Evolutionary conservation across 2,329 filamentous ascomycete genomes (phyloP).

Genomic region (Teratosphaeria nubilosa): DNA sequence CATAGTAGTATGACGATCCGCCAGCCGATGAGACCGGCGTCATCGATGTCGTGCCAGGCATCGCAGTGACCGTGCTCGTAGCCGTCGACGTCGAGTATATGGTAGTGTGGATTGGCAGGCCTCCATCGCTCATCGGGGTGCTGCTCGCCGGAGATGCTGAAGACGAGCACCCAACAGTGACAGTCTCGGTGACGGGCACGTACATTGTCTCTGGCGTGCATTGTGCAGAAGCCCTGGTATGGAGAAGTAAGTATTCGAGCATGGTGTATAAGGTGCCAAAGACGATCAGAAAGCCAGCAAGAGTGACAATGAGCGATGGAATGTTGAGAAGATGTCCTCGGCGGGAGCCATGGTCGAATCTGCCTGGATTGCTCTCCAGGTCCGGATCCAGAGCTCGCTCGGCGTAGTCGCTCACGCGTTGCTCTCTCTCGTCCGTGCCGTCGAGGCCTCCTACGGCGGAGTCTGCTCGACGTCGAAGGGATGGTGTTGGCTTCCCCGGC

Average conservation of each 20-base stretch:
- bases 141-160: not conserved
- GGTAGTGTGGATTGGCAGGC: constrained; percentile 3
- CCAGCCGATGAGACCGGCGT: constrained; percentile 2
- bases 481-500: not conserved
- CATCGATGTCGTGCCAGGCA: constrained; percentile 1
- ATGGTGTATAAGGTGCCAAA: constrained; percentile 14
- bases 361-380: not conserved
- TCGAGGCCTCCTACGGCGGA: not conserved
- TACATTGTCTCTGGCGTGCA: constrained; percentile 16
- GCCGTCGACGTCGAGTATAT: constrained; percentile 9
- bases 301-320: constrained; percentile 5
- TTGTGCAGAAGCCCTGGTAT: constrained; percentile 18
- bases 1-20: constrained; percentile 8
- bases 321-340: not conserved
- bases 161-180: constrained; percentile 1
- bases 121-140: not conserved
- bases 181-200: constrained; percentile 14
- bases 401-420: not conserved
- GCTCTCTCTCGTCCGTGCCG: not conserved
- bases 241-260: constrained; percentile 20
- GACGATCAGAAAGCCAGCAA: constrained; percentile 14
- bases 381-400: not conserved
- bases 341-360: not conserved
- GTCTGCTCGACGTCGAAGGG: not conserved
- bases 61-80: constrained; percentile 13